These are phyloP conservation scores for Hygrophorus russula DNA, from an alignment of 768 basidiomycete species.

Conservation along the genomic window DNA sequence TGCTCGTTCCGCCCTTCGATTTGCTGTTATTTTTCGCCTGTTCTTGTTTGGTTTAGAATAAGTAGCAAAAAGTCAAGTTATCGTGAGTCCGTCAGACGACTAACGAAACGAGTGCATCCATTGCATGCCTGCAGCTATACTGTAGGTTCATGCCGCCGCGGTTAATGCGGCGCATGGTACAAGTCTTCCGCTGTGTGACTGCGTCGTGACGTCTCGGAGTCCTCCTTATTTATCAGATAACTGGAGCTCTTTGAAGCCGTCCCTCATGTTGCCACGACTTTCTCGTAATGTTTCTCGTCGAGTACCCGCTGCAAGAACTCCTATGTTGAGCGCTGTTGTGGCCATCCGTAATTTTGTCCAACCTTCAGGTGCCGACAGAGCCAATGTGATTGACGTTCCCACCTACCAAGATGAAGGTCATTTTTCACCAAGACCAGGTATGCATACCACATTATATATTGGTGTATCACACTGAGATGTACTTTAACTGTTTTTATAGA, in stretches of 20 bases:
- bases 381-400: slow-evolving; percentile 74
- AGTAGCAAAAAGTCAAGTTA: too few species aligned
- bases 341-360: slow-evolving; percentile 59
- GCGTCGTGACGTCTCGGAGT: not conserved
- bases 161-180: too few species aligned
- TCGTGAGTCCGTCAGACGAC: too few species aligned
- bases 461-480: too few species aligned
- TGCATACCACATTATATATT: slow-evolving; percentile 5
- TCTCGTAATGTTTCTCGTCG: slow-evolving; percentile 29
- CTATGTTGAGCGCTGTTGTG: slow-evolving; percentile 16
- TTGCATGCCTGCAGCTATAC: too few species aligned
- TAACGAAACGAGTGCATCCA: too few species aligned
- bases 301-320: slow-evolving; percentile 11
- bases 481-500: slow-evolving; percentile 31
- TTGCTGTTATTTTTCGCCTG: too few species aligned
- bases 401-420: slow-evolving; percentile 59
- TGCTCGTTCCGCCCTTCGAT: too few species aligned
- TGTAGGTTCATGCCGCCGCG: too few species aligned
- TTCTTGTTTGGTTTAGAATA: too few species aligned
- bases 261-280: slow-evolving; percentile 48
- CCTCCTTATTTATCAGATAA: not conserved
- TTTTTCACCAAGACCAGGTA: slow-evolving; percentile 64
- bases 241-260: not conserved
- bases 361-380: slow-evolving; percentile 73
- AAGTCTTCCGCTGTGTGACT: not conserved